phyloP scores from a whole-genome alignment of 2,329 filamentous ascomycete genomes.

The Pseudogymnoascus sp. region DNA sequence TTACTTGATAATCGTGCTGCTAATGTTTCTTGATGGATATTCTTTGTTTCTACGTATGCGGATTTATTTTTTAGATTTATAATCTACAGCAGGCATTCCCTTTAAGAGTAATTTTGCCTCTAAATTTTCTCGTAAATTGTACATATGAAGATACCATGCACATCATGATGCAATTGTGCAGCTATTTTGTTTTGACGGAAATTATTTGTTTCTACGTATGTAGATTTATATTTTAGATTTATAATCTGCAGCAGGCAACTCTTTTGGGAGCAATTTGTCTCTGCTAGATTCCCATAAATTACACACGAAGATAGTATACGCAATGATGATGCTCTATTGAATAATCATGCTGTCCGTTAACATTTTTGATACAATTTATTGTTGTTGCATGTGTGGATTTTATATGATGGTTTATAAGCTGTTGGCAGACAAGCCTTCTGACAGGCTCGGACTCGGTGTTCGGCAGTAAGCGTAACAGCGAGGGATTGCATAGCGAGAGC shows the following conservation, averaged over 20 bases:
- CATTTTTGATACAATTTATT: not conserved
- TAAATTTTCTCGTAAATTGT: too few species aligned
- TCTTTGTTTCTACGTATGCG: not conserved
- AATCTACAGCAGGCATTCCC: too few species aligned
- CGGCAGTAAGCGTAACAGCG: conserved; percentile 2
- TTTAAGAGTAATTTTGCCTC: not conserved
- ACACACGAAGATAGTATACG: too few species aligned
- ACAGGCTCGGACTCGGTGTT: not conserved
- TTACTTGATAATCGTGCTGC: not conserved
- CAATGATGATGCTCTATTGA: not conserved
- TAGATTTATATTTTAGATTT: not conserved
- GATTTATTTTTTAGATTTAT: too few species aligned
- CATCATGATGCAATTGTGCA: not conserved
- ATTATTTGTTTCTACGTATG: not conserved
- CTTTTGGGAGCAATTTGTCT: not conserved
- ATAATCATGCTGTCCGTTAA: not conserved
- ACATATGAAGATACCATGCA: not conserved
- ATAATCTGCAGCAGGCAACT: not conserved
- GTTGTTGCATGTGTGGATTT: too few species aligned
- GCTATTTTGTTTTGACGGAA: not conserved
- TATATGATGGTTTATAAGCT: too few species aligned
- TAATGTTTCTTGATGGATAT: not conserved
- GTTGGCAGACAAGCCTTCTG: not conserved
- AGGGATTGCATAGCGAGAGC: not conserved
- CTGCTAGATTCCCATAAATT: too few species aligned